Evolutionary conservation across 179 eudicot genomes (phyloP), one percentile per base, ranked within the genome.

Genomic region (Silene vulgaris): DNA sequence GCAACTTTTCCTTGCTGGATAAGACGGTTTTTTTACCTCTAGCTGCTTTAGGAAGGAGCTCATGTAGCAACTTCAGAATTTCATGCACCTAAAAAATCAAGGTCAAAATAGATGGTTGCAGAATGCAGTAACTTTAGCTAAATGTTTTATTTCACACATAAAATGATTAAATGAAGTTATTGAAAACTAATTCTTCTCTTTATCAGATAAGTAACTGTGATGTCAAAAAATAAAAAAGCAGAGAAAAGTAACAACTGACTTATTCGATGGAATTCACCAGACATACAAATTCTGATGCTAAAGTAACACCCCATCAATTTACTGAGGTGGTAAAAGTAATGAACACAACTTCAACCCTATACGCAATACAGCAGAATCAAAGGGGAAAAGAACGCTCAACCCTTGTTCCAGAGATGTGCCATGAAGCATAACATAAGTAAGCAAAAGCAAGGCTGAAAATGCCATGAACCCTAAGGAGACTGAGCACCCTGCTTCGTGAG

Each of bases 51-150:
- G 97, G 96, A 81, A 95, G 93, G 68, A 95, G 89, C 81, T 84
- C 89, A 85, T 88, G 87, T 63, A 95, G 83, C 83, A 95, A 84
- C 84, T 85, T 90, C 82, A 95, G 74, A 78, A 89, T 85, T 84
- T 88, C 96, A 75, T 85, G 85, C 74, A 87, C 90, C 99, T 95
- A 69, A 65, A 76, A 72, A 69, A 72, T 16, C 5, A 35, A 74
- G 63, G 75, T 71, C 66, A 19, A 68, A 17, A 16, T 14, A 74
- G 28, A 37, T n/a, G 26, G 48, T 62, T 70, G 32, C 32, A 59
- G 28, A 59, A 20, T 13, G 9, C 50, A 23, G 28, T 19, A 61
- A 65, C 8, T 30, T 14, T 14, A 30, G 16, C 14, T 65, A 30
- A 1, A 32, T 65, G 45, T n/a, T 43, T 68, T 68, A 5, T 19